Percentiles rank a stretch among this genome's conserved stretches.
These are phyloP conservation scores for Cicer bijugum DNA, from an alignment of 306 rosid genomes.

Conservation along the genomic window DNA sequence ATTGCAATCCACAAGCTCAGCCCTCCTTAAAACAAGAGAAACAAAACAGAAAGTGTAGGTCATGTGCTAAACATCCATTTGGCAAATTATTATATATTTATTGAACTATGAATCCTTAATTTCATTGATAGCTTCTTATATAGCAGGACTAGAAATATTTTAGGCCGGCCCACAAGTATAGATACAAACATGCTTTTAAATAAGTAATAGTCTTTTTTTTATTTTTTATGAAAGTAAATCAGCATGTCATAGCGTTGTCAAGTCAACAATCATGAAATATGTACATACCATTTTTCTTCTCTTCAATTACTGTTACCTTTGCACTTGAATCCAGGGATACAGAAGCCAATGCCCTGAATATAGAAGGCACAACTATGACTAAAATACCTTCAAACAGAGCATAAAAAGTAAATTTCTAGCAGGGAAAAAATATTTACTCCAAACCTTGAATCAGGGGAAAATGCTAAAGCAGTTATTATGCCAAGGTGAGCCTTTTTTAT, in stretches of 20 bases:
- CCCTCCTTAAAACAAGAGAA: constrained; percentile 57
- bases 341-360: constrained; percentile 80
- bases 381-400: constrained; percentile 26
- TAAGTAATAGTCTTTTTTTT: background rate
- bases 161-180: background rate
- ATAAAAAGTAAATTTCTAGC: constrained; percentile 29
- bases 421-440: constrained; percentile 26
- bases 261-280: constrained; percentile 35
- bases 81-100: constrained; percentile 3
- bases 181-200: constrained; percentile 5
- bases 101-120: background rate
- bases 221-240: constrained; percentile 8
- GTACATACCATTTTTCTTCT: constrained; percentile 64
- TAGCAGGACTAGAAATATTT: background rate
- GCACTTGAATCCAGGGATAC: constrained; percentile 88
- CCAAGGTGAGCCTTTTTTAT: constrained; percentile 83
- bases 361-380: constrained; percentile 35
- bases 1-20: constrained; percentile 68
- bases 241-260: background rate
- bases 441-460: constrained; percentile 89
- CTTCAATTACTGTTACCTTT: constrained; percentile 70
- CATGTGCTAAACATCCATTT: constrained; percentile 29
- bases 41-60: constrained; percentile 5
- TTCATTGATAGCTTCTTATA: constrained; percentile 22
- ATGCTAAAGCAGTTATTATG: constrained; percentile 81